Conservation (phyloP, 306 rosid species). For the Cercis canadensis region DNA sequence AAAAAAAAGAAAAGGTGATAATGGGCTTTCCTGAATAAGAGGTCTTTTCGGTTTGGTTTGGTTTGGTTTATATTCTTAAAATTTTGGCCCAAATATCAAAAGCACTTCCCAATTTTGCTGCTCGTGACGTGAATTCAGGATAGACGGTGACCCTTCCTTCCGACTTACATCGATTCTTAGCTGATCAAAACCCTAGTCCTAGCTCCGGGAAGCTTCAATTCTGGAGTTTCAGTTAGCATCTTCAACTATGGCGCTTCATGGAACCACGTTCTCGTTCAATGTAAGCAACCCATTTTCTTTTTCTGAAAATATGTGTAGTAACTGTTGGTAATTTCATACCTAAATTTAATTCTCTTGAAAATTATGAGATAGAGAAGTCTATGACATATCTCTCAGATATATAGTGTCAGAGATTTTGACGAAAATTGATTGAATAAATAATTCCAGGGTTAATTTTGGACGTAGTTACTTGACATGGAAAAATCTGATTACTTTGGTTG, state of each 20-base stretch:
- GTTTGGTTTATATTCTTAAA: no score
- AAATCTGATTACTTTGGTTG: neutral
- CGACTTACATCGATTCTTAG: neutral
- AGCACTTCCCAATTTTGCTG: neutral
- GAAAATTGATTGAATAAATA: neutral
- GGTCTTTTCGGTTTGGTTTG: no score
- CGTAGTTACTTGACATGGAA: constrained; percentile 12
- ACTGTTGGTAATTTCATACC: no score
- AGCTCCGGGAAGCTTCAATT: neutral
- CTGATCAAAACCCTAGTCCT: neutral
- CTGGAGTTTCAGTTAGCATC: constrained; percentile 3
- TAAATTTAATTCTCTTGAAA: no score
- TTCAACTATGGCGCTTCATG: constrained; percentile 46
- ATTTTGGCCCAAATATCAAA: neutral
- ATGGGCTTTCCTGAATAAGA: no score
- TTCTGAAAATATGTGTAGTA: neutral
- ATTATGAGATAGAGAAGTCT: neutral
- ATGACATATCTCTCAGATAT: neutral
- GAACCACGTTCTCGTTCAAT: constrained; percentile 41
- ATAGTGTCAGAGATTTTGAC: neutral
- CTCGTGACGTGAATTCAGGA: constrained; percentile 7
- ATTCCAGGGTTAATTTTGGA: constrained; percentile 1
- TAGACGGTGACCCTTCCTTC: neutral
- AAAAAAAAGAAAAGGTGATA: no score
- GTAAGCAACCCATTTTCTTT: constrained; percentile 36